Conservation (phyloP, 75 land plant species). For the Azolla pinnata region DNA sequence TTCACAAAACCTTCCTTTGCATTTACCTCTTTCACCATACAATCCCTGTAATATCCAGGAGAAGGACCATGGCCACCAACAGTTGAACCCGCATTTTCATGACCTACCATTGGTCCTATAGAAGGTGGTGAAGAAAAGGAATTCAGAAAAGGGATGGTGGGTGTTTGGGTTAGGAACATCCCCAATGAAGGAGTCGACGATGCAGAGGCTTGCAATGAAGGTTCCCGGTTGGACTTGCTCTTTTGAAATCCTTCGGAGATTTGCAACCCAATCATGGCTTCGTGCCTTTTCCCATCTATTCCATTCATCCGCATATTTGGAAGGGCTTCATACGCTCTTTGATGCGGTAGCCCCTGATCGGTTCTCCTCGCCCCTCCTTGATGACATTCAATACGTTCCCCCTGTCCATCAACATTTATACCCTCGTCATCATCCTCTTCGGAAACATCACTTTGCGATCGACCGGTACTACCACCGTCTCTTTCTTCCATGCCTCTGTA, state of each 20-base stretch:
- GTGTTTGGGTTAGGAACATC: slow-evolving; percentile 15
- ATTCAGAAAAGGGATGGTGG: slow-evolving; percentile 18
- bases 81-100: not conserved
- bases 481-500: slow-evolving; percentile 5
- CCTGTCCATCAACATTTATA: slow-evolving; percentile 13
- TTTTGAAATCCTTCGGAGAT: slow-evolving; percentile 2
- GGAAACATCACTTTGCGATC: slow-evolving; percentile 20
- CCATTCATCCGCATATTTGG: slow-evolving; percentile 1
- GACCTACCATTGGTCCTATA: slow-evolving; percentile 8
- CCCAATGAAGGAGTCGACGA: slow-evolving; percentile 1
- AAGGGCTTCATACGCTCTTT: not conserved
- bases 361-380: slow-evolving; percentile 11
- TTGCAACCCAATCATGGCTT: not conserved
- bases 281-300: not conserved
- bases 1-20: slow-evolving; percentile 6
- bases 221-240: not conserved
- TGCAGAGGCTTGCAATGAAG: slow-evolving; percentile 12
- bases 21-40: slow-evolving; percentile 3
- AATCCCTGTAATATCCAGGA: slow-evolving; percentile 5
- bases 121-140: slow-evolving; percentile 14
- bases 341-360: not conserved
- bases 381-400: slow-evolving; percentile 10
- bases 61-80: not conserved
- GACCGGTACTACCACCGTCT: slow-evolving; percentile 9
- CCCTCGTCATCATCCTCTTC: slow-evolving; percentile 23